Percentiles rank a stretch among this genome's conserved stretches.
These are phyloP conservation scores for Penstemon eatonii DNA, from an alignment of 257 asterid genomes.

Conservation along the genomic window DNA sequence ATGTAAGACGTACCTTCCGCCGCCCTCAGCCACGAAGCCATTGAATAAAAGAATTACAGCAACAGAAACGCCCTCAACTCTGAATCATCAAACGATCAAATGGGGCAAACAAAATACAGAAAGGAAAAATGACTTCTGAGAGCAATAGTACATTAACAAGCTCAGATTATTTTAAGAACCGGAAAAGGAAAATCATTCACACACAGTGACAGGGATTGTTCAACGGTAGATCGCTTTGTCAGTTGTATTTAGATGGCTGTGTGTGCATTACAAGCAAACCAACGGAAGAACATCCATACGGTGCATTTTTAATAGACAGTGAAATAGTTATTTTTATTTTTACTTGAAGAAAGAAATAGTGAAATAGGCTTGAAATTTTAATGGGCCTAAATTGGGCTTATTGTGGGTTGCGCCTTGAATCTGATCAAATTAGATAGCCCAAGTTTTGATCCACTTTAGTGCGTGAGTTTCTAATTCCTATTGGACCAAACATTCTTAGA, in stretches of 20 bases:
- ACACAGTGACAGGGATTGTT: conserved; percentile 11
- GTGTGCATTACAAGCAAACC: conserved; percentile 30
- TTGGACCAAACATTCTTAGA: too few species aligned
- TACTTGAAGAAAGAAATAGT: too few species aligned
- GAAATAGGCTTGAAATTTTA: too few species aligned
- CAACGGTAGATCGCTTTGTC: conserved; percentile 27
- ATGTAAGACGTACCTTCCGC: conserved; percentile 73
- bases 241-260: conserved; percentile 29
- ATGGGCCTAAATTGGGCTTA: too few species aligned
- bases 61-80: conserved; percentile 31
- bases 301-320: conserved; percentile 15
- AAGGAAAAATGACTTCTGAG: conserved; percentile 13
- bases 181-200: not conserved
- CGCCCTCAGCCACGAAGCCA: conserved; percentile 93
- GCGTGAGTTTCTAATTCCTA: too few species aligned
- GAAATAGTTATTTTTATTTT: not conserved
- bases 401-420: too few species aligned
- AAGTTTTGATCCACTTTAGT: too few species aligned
- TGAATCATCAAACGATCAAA: conserved; percentile 33
- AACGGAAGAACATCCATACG: conserved; percentile 15
- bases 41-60: conserved; percentile 28
- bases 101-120: not conserved
- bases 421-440: too few species aligned
- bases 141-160: conserved; percentile 8
- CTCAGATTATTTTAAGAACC: conserved; percentile 3